A percentile compares a stretch with the other conserved stretches of the same genome.
Evolutionary conservation across 2,329 filamentous ascomycete genomes (phyloP).

Genomic region (Hortaea sp.): DNA sequence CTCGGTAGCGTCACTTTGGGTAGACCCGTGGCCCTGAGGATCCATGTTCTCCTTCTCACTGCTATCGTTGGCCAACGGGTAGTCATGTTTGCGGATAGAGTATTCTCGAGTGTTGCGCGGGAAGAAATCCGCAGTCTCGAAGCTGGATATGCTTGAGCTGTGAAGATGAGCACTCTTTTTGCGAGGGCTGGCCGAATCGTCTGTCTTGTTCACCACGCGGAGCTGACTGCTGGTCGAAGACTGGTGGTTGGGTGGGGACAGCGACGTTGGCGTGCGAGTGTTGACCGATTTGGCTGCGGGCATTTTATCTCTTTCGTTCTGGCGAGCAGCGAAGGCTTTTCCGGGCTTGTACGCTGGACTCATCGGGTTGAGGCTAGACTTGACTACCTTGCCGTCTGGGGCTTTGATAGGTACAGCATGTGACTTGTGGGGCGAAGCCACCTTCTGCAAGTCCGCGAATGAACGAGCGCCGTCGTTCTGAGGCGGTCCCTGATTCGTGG

Average conservation of each 20-base stretch:
- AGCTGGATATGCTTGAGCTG: conserved; percentile 27
- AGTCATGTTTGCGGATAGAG: conserved; percentile 24
- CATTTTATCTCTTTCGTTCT: neutral
- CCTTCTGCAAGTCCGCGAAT: conserved; percentile 9
- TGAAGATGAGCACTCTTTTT: conserved; percentile 16
- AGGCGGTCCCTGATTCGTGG: neutral
- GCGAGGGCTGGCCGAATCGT: conserved; percentile 14
- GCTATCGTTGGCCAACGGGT: conserved; percentile 8
- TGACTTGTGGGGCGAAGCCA: conserved; percentile 14
- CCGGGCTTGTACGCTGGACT: conserved; percentile 29
- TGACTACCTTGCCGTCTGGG: conserved; percentile 18
- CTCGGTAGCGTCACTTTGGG: neutral
- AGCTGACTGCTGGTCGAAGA: neutral
- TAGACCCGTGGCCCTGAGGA: conserved; percentile 2
- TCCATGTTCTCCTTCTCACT: conserved; percentile 14
- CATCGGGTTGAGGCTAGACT: conserved; percentile 28
- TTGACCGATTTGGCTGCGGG: conserved; percentile 1
- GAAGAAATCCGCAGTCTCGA: conserved; percentile 30
- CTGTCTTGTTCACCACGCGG: conserved; percentile 4
- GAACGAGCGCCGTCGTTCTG: conserved; percentile 10
- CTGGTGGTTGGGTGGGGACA: conserved; percentile 11
- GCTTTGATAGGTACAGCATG: conserved; percentile 26
- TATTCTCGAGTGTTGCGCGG: conserved; percentile 28
- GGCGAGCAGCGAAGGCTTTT: conserved; percentile 3
- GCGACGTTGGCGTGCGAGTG: conserved; percentile 6